phyloP scores from a whole-genome alignment of 2,329 filamentous ascomycete genomes.

The Sporothrix brasiliensis region DNA sequence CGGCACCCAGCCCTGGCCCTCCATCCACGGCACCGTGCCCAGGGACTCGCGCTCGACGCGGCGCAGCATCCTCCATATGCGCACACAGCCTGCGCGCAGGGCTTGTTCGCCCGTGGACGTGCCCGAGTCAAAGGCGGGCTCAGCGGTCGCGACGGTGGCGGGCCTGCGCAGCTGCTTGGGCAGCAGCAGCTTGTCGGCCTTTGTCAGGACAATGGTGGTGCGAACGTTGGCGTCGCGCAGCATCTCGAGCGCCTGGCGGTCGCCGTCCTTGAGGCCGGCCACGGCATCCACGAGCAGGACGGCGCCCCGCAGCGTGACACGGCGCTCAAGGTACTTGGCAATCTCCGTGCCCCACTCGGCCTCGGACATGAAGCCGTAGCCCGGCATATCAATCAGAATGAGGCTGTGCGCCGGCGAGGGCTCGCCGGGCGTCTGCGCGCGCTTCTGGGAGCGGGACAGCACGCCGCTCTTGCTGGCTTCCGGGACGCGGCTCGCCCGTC shows the following conservation, averaged over 20 bases:
- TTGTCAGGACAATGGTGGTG: slow-evolving; percentile 58
- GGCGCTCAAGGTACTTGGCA: slow-evolving; percentile 52
- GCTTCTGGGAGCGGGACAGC: slow-evolving; percentile 34
- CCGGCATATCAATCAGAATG: slow-evolving; percentile 47
- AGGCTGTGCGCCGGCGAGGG: slow-evolving; percentile 52
- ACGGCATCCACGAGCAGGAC: slow-evolving; percentile 58
- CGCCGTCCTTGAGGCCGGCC: slow-evolving; percentile 54
- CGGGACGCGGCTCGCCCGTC: not conserved
- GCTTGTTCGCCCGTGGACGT: slow-evolving; percentile 23
- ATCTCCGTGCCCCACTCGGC: slow-evolving; percentile 58
- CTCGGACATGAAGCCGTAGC: slow-evolving; percentile 45
- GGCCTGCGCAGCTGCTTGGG: not conserved
- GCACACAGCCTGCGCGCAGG: slow-evolving; percentile 38
- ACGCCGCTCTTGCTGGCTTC: slow-evolving; percentile 23
- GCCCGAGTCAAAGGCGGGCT: slow-evolving; percentile 6
- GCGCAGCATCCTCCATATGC: slow-evolving; percentile 41
- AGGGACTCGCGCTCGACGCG: slow-evolving; percentile 33
- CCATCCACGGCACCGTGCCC: slow-evolving; percentile 37
- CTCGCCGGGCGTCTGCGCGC: slow-evolving; percentile 39
- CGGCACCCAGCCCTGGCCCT: slow-evolving; percentile 42
- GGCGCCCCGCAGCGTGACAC: slow-evolving; percentile 54
- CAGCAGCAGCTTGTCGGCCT: slow-evolving; percentile 55
- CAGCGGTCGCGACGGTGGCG: not conserved
- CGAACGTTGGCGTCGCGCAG: slow-evolving; percentile 51
- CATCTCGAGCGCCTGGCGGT: slow-evolving; percentile 52